Conservation (phyloP, 176 grass and related monocot genomes). For the Phoenix roebelenii region DNA sequence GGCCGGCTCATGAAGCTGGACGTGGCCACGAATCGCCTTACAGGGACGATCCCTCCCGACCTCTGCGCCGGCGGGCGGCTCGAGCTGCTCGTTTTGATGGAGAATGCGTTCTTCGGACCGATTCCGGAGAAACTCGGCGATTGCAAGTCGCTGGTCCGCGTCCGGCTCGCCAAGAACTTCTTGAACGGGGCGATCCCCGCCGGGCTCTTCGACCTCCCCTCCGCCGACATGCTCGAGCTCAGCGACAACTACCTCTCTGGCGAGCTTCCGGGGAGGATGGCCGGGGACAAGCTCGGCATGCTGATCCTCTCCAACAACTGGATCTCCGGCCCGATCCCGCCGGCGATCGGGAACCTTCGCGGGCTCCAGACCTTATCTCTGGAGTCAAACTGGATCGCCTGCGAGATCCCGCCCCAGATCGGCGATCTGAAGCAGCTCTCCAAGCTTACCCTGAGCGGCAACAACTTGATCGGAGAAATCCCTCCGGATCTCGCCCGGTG, state of each 20-base stretch:
- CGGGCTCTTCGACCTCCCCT: slow-evolving; percentile 58
- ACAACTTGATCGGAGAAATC: slow-evolving; percentile 44
- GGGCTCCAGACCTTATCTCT: slow-evolving; percentile 58
- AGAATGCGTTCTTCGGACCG: slow-evolving; percentile 60
- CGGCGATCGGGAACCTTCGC: slow-evolving; percentile 52
- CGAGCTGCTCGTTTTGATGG: slow-evolving; percentile 58
- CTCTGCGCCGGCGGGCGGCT: slow-evolving; percentile 47
- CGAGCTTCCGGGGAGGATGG: slow-evolving; percentile 35
- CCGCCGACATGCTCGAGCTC: slow-evolving; percentile 62
- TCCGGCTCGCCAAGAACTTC: slow-evolving; percentile 60
- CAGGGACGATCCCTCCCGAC: slow-evolving; percentile 32
- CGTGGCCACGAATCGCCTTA: slow-evolving; percentile 54
- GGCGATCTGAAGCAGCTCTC: slow-evolving; percentile 40
- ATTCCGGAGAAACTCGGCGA: slow-evolving; percentile 50
- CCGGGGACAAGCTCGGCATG: slow-evolving; percentile 4
- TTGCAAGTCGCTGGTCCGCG: slow-evolving; percentile 52
- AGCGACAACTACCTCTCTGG: slow-evolving; percentile 65
- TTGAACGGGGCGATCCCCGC: slow-evolving; percentile 42
- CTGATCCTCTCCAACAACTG: slow-evolving; percentile 9
- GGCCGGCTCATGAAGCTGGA: slow-evolving; percentile 43
- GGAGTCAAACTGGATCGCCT: slow-evolving; percentile 53
- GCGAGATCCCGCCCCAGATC: slow-evolving; percentile 44
- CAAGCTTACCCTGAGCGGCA: slow-evolving; percentile 54
- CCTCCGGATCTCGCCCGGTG: slow-evolving; percentile 44
- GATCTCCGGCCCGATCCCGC: slow-evolving; percentile 34